Percentiles rank a stretch among this genome's conserved stretches.
These are phyloP conservation scores for Centella asiatica DNA, from an alignment of 129 eudicot species.

Conservation along the genomic window DNA sequence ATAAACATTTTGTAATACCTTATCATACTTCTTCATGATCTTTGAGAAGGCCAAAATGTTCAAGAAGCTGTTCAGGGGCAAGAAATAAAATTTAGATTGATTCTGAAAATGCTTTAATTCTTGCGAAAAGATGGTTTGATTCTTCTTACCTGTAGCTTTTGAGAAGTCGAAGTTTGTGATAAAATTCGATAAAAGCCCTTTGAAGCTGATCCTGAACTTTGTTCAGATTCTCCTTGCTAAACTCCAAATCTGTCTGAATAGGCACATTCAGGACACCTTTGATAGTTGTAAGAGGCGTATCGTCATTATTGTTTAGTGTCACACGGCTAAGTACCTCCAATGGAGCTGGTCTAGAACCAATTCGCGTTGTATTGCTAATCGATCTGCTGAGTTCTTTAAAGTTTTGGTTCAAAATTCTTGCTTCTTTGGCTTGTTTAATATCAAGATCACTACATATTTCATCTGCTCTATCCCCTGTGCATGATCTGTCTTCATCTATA, in stretches of 20 bases:
- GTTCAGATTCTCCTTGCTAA: slow-evolving; percentile 28
- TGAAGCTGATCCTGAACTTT: slow-evolving; percentile 34
- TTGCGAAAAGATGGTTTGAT: background rate
- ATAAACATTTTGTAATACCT: slow-evolving; percentile 22
- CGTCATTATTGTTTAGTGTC: slow-evolving; percentile 25
- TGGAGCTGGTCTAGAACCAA: slow-evolving; percentile 21
- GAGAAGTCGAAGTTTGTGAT: slow-evolving; percentile 42
- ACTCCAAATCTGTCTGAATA: slow-evolving; percentile 19
- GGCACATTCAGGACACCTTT: slow-evolving; percentile 29
- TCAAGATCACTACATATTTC: background rate
- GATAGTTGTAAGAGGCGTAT: slow-evolving; percentile 26
- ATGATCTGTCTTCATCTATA: slow-evolving; percentile 6
- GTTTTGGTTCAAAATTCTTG: background rate
- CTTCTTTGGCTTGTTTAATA: background rate
- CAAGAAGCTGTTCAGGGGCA: slow-evolving; percentile 32
- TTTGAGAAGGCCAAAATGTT: slow-evolving; percentile 48
- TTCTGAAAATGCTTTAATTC: background rate
- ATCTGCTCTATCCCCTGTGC: background rate
- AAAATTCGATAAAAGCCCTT: slow-evolving; percentile 41
- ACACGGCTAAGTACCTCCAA: slow-evolving; percentile 37
- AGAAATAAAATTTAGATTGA: background rate
- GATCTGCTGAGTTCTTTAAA: slow-evolving; percentile 7
- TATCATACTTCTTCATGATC: slow-evolving; percentile 64
- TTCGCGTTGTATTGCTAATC: background rate
- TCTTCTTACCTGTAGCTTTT: slow-evolving; percentile 37